Conservation (phyloP, 257 asterid genomes). For the Marsdenia floribunda region DNA sequence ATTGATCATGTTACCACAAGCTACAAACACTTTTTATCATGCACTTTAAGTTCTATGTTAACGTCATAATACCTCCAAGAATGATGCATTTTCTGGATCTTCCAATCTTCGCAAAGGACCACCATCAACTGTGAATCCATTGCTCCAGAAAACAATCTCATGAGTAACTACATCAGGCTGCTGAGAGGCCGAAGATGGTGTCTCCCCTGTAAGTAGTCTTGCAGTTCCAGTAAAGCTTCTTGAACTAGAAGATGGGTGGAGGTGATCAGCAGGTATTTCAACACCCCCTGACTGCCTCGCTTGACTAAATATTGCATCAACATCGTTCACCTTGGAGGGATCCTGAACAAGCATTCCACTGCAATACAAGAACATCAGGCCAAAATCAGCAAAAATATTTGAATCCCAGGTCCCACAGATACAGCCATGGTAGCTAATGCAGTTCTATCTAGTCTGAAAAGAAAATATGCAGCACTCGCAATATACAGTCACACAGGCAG, state of each 20-base stretch:
- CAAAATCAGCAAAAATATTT: slow-evolving; percentile 5
- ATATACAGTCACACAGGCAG: neutral
- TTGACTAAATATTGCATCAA: slow-evolving; percentile 59
- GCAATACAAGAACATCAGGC: slow-evolving; percentile 17
- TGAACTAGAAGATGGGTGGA: slow-evolving; percentile 49
- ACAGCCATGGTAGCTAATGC: too few species aligned
- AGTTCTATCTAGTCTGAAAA: too few species aligned
- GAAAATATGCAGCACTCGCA: too few species aligned
- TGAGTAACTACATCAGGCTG: slow-evolving; percentile 49
- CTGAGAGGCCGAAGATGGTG: slow-evolving; percentile 43
- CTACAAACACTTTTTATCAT: too few species aligned
- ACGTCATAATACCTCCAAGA: slow-evolving; percentile 55
- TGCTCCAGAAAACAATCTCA: slow-evolving; percentile 60
- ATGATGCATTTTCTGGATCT: slow-evolving; percentile 69
- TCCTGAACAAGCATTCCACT: slow-evolving; percentile 91
- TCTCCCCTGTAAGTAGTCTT: slow-evolving; percentile 70
- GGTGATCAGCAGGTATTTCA: slow-evolving; percentile 46
- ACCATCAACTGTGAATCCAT: slow-evolving; percentile 77
- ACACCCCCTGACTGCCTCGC: slow-evolving; percentile 63
- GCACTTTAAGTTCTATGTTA: neutral
- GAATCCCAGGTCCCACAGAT: too few species aligned
- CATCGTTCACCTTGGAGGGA: slow-evolving; percentile 52
- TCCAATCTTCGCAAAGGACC: slow-evolving; percentile 77
- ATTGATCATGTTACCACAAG: neutral
- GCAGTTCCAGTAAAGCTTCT: slow-evolving; percentile 72